Conservation (phyloP, 2,329 filamentous ascomycete genomes). For the Biscogniauxia sp. region DNA sequence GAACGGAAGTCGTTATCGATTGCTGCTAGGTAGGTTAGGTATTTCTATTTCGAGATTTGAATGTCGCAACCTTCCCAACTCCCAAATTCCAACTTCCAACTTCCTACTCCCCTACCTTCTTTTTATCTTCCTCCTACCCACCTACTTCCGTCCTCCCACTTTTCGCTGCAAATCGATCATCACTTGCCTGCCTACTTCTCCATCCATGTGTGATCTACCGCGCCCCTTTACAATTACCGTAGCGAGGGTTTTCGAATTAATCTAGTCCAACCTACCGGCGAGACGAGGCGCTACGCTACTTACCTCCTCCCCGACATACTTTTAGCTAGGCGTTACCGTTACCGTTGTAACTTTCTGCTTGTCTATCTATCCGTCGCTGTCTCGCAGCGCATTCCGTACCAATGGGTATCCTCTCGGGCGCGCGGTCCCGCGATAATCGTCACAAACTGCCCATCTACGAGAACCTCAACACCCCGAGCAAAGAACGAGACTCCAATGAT, state of each 20-base stretch:
- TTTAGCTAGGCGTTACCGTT: too few relatives aligned
- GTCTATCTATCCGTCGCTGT: constrained; percentile 1
- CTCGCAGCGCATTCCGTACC: constrained; percentile 15
- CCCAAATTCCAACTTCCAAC: neutral
- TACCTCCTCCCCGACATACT: too few relatives aligned
- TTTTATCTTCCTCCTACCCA: neutral
- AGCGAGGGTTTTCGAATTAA: neutral
- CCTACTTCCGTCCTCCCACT: too few relatives aligned
- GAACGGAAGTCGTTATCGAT: neutral
- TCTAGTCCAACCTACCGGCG: neutral
- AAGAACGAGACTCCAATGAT: constrained; percentile 53
- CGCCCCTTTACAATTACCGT: neutral
- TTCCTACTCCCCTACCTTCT: neutral
- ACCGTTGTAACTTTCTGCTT: neutral
- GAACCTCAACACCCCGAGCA: constrained; percentile 39
- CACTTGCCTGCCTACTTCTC: neutral
- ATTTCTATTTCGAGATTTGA: neutral
- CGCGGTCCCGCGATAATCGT: constrained; percentile 46
- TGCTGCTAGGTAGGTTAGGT: too few relatives aligned
- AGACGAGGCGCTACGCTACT: too few relatives aligned
- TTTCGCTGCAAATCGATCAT: too few relatives aligned
- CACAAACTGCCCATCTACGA: constrained; percentile 51
- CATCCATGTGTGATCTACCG: neutral
- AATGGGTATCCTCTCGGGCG: constrained; percentile 50
- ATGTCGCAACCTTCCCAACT: neutral